Conservation (phyloP, 2,329 filamentous ascomycete species). For the Aspergillus vadensis region DNA sequence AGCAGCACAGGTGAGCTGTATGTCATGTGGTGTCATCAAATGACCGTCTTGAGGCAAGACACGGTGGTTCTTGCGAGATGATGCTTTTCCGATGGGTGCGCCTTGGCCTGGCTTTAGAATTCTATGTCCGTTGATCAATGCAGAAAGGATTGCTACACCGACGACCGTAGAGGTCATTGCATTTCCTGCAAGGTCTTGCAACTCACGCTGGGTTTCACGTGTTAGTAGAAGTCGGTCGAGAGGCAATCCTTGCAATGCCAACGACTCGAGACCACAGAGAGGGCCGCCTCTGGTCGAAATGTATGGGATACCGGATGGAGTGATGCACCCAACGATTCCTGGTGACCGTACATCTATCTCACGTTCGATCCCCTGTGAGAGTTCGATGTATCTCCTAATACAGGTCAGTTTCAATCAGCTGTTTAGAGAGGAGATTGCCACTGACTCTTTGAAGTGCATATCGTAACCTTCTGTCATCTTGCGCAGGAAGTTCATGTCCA, state of each 20-base stretch:
- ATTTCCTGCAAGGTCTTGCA: conserved; percentile 74
- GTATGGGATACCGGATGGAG: conserved; percentile 65
- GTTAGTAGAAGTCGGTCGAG: conserved; percentile 64
- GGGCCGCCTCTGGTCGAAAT: conserved; percentile 62
- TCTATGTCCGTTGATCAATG: conserved; percentile 51
- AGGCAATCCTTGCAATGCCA: conserved; percentile 70
- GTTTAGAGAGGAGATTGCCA: background rate
- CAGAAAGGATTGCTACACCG: conserved; percentile 62
- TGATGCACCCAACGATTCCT: conserved; percentile 68
- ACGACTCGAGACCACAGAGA: conserved; percentile 63
- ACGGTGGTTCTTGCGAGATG: conserved; percentile 6
- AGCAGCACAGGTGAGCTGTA: conserved; percentile 13
- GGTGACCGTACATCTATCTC: conserved; percentile 49
- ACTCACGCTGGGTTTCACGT: conserved; percentile 61
- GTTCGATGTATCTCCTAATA: conserved; percentile 55
- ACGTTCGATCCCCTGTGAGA: conserved; percentile 73
- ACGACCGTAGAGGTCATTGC: conserved; percentile 77
- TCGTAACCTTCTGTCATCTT: conserved; percentile 57
- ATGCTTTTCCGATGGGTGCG: background rate
- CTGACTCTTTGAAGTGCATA: conserved; percentile 57
- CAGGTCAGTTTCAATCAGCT: background rate
- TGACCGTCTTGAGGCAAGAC: conserved; percentile 15
- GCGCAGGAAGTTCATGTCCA: conserved; percentile 64
- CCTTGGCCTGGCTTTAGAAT: conserved; percentile 28
- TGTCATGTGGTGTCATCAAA: conserved; percentile 16